Evolutionary conservation across 345 rosid species (phyloP), one percentile per base, ranked within the genome.

Genomic region (Adansonia digitata): DNA sequence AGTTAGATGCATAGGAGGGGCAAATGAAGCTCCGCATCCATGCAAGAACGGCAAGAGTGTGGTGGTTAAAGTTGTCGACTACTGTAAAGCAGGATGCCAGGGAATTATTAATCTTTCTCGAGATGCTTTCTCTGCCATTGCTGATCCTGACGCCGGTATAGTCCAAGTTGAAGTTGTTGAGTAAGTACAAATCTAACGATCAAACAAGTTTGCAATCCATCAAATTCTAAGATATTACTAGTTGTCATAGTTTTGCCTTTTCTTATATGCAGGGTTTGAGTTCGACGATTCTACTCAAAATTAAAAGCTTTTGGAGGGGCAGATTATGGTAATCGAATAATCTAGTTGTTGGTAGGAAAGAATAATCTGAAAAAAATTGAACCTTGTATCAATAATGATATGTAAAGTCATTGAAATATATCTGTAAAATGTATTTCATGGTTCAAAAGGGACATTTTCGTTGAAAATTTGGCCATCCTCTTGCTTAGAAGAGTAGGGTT

Each of bases 111-210:
- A 86, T 66, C 84, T 88, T 34, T 86, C 86, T 48, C 69, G 62
- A 55, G 86, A 81, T 70, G 91, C 89, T 73, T 88, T 88, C 75
- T 69, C 83, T 37, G 15, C 22, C 56, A 88, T 86, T 59, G 88
- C 89, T 46, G 71, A 88, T 67, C 37, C 72, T 17, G 57, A 75
- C 15, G 88, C 89, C 35, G 91, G 91, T 11, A 80, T 63, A 10
- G 69, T 88, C 66, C 60, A 37, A 46, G 75, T 83, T 35, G 84
- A 82, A 53, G 78, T 73, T 43, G 10, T 10, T 24, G 78, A 24
- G 87, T 79, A 79, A 71, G 77, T 46, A 13, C 10, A 9, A 12
- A 4, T 64, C n/a, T 39, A 39, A 39, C 42, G 5, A 39, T 0
- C 0, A 5, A 39, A 39, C 42, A 39, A 39, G 42, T 39, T 4